Base-by-base conservation (phyloP, 441 rosid species). In the Breynia disticha region DNA sequence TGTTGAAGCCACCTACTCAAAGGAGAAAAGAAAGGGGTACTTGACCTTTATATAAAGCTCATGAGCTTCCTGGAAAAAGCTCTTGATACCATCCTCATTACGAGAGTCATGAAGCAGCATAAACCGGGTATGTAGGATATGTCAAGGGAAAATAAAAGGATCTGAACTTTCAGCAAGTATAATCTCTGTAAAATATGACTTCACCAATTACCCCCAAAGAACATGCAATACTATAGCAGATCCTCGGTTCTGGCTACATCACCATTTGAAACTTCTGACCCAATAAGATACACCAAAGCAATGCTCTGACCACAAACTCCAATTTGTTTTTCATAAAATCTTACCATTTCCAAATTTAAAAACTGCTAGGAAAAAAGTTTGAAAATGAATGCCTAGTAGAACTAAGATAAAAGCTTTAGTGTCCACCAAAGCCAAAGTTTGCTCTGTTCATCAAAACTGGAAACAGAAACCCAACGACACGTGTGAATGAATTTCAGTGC, bases 61-160 rank as follows among this genome's bases (percentile, higher is more conserved):
- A 63, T 93, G 97, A 59, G 89, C 97, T 74, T 93, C 99, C 65
- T 89, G 99, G 62, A 89, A 89, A 74, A 93, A 89, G 80, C 95
- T 86, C 81, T 84, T 93, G 73, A 93, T 89, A 42, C 97, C 99
- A 58, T 93, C 98, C 50, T 93, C 95, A 32, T 86, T 93, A 44
- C 96, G 88, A 10, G 91, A 85, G 80, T 91, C 95, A 54, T 93
- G 97, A 62, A 93, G 99, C 63, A 93, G 86, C 95, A 93, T 86
- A 45, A 93, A 70, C 57, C 96, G 76, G 1, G 96, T 93, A 80
- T 93, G 96, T 86, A 54, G 44, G 73, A 58, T 32, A 52, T 37
- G 77, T 89, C 60, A 86, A 85, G 70, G 91, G 70, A 69, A 64
- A 54, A 32, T 68, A 19, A 11, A 42, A 55, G 48, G 15, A 52